These are phyloP conservation scores for Ganoderma leucocontextum DNA, from an alignment of 1,284 basidiomycete genomes.

Conservation along the genomic window DNA sequence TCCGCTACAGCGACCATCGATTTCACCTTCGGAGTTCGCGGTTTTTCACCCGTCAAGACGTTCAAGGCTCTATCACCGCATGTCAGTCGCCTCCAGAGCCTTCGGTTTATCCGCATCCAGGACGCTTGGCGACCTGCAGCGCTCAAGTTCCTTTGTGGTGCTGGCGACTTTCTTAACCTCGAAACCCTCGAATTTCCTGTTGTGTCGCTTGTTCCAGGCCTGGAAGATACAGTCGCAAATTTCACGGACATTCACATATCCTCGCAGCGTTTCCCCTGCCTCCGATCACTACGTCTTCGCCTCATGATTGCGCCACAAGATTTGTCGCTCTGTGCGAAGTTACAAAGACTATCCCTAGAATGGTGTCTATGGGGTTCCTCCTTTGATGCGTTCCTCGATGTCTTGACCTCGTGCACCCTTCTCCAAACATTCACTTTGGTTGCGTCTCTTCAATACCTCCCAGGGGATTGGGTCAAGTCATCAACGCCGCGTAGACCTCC, in stretches of 20 bases:
- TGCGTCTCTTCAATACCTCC: not conserved
- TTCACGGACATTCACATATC: not conserved
- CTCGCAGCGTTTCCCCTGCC: not conserved
- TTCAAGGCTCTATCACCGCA: not conserved
- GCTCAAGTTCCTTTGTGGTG: not conserved
- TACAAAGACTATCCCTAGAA: not conserved
- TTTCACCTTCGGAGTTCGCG: not conserved
- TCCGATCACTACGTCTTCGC: not conserved
- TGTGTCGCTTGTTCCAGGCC: not conserved
- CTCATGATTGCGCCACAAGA: not conserved
- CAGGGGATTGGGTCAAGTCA: not conserved
- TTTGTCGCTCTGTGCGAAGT: not conserved
- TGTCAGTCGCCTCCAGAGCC: not conserved
- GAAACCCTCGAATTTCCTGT: not conserved
- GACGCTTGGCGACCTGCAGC: not conserved
- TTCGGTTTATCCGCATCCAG: not conserved
- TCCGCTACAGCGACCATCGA: not conserved
- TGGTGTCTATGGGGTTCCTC: not conserved
- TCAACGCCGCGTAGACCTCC: not conserved
- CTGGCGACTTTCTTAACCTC: not conserved
- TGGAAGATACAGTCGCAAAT: not conserved
- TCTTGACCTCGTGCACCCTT: not conserved
- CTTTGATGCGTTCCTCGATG: not conserved
- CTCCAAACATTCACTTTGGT: not conserved
- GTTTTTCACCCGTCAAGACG: not conserved